These are phyloP conservation scores for Penicillium occitanis DNA, from an alignment of 2,329 filamentous ascomycete genomes.

Conservation along the genomic window DNA sequence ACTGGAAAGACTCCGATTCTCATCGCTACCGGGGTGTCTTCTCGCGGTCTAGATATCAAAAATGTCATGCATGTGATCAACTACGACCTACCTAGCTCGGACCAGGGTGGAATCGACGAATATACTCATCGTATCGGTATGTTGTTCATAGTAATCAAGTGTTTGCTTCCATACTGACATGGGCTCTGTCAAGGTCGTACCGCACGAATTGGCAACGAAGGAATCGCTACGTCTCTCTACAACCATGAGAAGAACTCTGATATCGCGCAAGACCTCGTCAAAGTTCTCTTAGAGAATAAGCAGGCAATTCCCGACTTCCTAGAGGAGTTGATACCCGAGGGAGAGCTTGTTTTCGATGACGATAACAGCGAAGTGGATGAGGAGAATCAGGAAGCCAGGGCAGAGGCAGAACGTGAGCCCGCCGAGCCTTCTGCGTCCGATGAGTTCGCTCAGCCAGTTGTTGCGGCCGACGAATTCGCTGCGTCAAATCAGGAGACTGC, in stretches of 20 bases:
- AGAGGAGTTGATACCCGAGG: conserved; percentile 52
- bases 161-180: not conserved
- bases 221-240: conserved; percentile 86
- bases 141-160: not conserved
- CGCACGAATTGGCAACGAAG: conserved; percentile 84
- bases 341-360: conserved; percentile 51
- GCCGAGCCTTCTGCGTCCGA: not conserved
- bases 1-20: conserved; percentile 73
- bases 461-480: not conserved
- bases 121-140: conserved; percentile 92
- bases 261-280: conserved; percentile 71
- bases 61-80: conserved; percentile 93
- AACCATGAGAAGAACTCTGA: conserved; percentile 70
- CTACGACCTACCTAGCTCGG: conserved; percentile 74
- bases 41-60: conserved; percentile 83
- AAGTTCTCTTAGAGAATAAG: conserved; percentile 75
- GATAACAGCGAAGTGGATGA: conserved; percentile 50
- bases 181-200: conserved; percentile 67
- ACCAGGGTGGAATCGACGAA: conserved; percentile 85
- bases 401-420: not conserved
- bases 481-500: not conserved
- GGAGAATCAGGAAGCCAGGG: not conserved
- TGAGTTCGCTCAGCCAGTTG: not conserved
- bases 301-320: conserved; percentile 84
- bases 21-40: conserved; percentile 80